Conservation (phyloP, 352 stramenopile genomes). For the Pythium biforme region DNA sequence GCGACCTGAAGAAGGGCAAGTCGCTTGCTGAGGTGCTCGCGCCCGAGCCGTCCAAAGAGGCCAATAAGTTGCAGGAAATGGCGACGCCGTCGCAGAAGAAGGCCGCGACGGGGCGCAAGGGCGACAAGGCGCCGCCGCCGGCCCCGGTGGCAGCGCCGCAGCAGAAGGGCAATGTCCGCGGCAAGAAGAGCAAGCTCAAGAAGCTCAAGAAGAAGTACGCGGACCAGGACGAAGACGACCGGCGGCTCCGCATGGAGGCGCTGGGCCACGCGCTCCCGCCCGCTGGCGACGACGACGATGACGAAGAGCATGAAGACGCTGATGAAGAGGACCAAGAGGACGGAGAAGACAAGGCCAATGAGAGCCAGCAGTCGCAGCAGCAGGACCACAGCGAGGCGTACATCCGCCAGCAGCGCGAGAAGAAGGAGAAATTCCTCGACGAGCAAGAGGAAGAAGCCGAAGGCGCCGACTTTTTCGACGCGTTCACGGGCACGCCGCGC, state of each 20-base stretch:
- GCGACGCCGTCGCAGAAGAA: background rate
- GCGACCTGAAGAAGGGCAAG: constrained; percentile 71
- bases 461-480: constrained; percentile 75
- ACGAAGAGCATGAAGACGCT: constrained; percentile 11
- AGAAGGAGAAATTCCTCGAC: constrained; percentile 81
- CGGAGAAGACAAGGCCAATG: constrained; percentile 9
- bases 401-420: constrained; percentile 72
- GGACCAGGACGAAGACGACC: constrained; percentile 96
- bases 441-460: constrained; percentile 85
- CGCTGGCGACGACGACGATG: constrained; percentile 28
- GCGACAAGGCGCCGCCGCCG: constrained; percentile 36
- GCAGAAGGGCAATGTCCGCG: constrained; percentile 56
- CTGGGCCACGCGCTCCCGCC: constrained; percentile 66
- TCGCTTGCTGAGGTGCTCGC: constrained; percentile 16
- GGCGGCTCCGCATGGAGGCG: constrained; percentile 89
- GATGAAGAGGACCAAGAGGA: constrained; percentile 16
- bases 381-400: constrained; percentile 42
- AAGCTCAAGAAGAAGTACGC: constrained; percentile 95
- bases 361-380: background rate
- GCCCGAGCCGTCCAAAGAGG: background rate
- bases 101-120: constrained; percentile 17
- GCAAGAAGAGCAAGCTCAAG: constrained; percentile 95
- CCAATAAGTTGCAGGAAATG: constrained; percentile 13
- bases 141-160: constrained; percentile 15
- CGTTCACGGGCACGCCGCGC: constrained; percentile 77